These are phyloP conservation scores for Phytophthora cryptogea DNA, from an alignment of 352 stramenopile species.

Conservation along the genomic window DNA sequence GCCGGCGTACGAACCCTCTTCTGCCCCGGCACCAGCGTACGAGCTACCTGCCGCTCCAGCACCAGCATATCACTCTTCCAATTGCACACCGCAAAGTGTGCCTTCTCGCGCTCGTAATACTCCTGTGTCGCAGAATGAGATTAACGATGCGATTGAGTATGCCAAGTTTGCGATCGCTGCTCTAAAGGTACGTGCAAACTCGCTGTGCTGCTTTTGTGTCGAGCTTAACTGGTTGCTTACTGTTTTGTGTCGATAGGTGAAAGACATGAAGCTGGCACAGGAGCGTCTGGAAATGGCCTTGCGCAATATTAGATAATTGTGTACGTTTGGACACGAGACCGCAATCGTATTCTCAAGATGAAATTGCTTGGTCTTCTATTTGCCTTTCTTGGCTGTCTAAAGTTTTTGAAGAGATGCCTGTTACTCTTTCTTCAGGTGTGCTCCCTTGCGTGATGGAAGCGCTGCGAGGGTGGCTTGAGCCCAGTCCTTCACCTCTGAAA, in stretches of 20 bases:
- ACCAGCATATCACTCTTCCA: slow-evolving; percentile 21
- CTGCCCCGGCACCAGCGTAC: slow-evolving; percentile 19
- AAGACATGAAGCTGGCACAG: slow-evolving; percentile 79
- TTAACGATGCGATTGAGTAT: slow-evolving; percentile 85
- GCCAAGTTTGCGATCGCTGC: slow-evolving; percentile 83
- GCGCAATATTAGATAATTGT: slow-evolving; percentile 60
- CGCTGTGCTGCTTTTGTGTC: neutral
- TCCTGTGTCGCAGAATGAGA: slow-evolving; percentile 64
- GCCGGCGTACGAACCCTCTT: slow-evolving; percentile 10
- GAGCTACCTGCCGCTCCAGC: slow-evolving; percentile 16
- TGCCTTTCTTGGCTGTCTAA: slow-evolving; percentile 14
- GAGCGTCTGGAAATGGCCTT: slow-evolving; percentile 82
- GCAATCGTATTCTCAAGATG: neutral
- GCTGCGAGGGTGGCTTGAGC: slow-evolving; percentile 68
- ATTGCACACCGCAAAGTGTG: slow-evolving; percentile 21
- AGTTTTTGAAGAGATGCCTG: slow-evolving; percentile 9
- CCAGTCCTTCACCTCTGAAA: slow-evolving; percentile 74
- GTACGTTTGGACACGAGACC: slow-evolving; percentile 7
- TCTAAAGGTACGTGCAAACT: slow-evolving; percentile 57
- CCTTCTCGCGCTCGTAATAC: slow-evolving; percentile 38
- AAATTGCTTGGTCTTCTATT: neutral
- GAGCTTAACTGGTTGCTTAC: neutral
- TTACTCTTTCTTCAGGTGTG: slow-evolving; percentile 54
- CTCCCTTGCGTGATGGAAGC: slow-evolving; percentile 72
- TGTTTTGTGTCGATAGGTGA: slow-evolving; percentile 43